Evolutionary conservation across 257 asterid species (phyloP).

Genomic region (Echites panduratus): DNA sequence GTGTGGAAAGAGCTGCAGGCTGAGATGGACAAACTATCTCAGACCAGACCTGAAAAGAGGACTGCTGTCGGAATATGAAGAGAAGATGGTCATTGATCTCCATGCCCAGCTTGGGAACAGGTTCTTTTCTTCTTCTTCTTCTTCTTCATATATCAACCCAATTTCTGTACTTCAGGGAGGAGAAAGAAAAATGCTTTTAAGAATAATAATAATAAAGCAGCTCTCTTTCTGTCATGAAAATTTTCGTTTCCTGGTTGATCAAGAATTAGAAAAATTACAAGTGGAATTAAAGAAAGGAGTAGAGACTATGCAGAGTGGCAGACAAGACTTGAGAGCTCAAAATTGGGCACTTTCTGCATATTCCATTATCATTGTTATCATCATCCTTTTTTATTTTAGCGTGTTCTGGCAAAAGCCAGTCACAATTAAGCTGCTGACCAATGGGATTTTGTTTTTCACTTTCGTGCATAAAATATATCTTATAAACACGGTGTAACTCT

Average conservation of each 20-base stretch:
- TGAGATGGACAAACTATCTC: constrained; percentile 89
- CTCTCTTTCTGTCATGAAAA: too few relatives aligned
- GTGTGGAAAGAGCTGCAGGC: constrained; percentile 94
- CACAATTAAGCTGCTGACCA: neutral
- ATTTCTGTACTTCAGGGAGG: neutral
- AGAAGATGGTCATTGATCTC: constrained; percentile 91
- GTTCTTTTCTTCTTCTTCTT: constrained; percentile 32
- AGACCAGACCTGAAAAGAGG: constrained; percentile 97
- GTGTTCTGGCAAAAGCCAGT: neutral
- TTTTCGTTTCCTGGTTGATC: too few relatives aligned
- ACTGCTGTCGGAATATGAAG: constrained; percentile 77
- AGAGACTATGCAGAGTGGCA: constrained; percentile 24
- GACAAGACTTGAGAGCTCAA: constrained; percentile 18
- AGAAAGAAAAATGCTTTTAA: constrained; percentile 2
- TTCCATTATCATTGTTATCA: constrained; percentile 19
- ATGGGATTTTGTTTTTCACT: neutral
- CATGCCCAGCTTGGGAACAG: constrained; percentile 98
- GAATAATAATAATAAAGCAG: too few relatives aligned
- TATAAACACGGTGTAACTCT: too few relatives aligned
- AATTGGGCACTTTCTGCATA: constrained; percentile 18
- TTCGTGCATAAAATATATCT: neutral
- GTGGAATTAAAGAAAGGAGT: constrained; percentile 5
- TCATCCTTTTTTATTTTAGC: constrained; percentile 2
- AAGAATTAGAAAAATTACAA: neutral
- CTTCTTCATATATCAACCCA: too few relatives aligned